Base-by-base conservation (phyloP, 352 stramenopile genomes). In the Globisporangium perplexum region DNA sequence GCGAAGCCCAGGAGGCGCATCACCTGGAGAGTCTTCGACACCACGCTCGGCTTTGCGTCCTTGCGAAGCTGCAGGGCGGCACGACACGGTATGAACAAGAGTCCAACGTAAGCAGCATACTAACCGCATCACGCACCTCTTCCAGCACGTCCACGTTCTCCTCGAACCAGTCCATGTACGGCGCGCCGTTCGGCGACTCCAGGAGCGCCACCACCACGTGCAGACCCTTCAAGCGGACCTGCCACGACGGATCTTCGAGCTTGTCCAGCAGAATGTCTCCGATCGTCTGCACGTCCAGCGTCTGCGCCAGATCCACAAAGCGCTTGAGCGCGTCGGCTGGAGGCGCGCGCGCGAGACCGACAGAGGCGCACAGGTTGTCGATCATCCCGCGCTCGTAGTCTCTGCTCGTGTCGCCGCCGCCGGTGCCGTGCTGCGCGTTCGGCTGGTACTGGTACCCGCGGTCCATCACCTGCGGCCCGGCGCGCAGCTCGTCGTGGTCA, bases 311-410 rank as follows among this genome's bases (percentile, higher is more conserved):
- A 36, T 95, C 83, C 18, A 95, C 72, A 57, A 95, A 95, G 1
- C 85, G 74, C 61, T 88, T 88, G 10, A 95, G 59, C 14, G 69
- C 81, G 57, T 95, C 85, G 7, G 81, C 63, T 18, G 85, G 82
- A 11, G 85, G 83, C 12, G 83, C 85, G 14, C 83, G 81, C 0
- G 83, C 77, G 3, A 95, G 67, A 4, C 85, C 85, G 30, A 74
- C 83, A 2, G 85, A 80, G 8, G 82, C 79, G 33, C 83, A 93
- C 17, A 95, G 66, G 30, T 76, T 86, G 50, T 95, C 85, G 53
- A 95, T 93, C 58, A 95, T 69, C 15, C 77, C 83, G 20, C 83
- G 83, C 56, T 93, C 85, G 55, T 95, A 95, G 24, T 93, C 81
- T 41, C 81, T 77, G 68, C 74, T 91, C 8, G 81, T 90, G 45